Conservation (phyloP, 345 rosid genomes). For the Xanthoceras sorbifolium region DNA sequence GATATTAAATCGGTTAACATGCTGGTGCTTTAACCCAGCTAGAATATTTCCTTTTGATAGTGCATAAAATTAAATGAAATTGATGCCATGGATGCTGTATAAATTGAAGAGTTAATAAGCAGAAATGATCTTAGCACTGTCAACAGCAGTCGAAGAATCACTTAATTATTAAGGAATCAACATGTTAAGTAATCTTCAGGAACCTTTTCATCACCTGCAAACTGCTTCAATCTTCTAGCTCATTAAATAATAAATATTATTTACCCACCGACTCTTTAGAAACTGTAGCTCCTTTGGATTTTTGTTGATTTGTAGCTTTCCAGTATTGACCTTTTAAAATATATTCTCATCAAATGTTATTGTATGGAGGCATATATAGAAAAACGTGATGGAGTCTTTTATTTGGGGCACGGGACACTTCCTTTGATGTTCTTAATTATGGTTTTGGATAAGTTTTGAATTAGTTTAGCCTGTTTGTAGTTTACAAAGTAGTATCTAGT, state of each 20-base stretch:
- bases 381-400: background rate
- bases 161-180: too few relatives aligned
- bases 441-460: background rate
- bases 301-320: background rate
- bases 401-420: background rate
- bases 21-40: background rate
- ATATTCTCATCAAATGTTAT: background rate
- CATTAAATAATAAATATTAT: background rate
- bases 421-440: background rate
- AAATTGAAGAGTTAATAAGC: background rate
- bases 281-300: background rate
- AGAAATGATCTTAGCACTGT: background rate
- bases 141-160: background rate
- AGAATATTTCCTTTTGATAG: background rate
- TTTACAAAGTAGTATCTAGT: background rate
- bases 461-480: conserved; percentile 1
- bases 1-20: background rate
- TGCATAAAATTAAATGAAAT: background rate
- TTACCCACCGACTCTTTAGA: background rate
- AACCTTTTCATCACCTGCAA: background rate
- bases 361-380: background rate
- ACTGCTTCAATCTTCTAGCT: background rate
- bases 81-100: background rate
- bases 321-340: background rate
- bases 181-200: background rate